A percentile compares a stretch with the other conserved stretches of the same genome.
phyloP scores from a whole-genome alignment of 1,284 basidiomycete genomes.

The Boletellus sp. region DNA sequence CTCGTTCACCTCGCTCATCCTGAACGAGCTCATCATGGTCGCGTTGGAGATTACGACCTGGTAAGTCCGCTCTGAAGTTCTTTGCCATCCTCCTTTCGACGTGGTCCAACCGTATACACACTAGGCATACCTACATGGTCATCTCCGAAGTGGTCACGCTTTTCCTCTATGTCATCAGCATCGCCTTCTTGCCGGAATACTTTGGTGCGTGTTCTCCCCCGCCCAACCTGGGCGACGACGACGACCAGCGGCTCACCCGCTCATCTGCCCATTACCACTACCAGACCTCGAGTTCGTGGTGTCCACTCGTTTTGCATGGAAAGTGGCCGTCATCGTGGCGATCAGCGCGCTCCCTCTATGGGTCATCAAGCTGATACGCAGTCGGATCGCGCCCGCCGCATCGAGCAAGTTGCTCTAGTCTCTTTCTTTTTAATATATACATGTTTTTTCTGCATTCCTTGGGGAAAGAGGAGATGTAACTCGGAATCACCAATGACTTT shows the following conservation, averaged over 20 bases:
- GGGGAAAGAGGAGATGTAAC: too few species aligned
- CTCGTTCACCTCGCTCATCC: conserved; percentile 92
- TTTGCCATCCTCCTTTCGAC: not conserved
- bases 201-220: conserved; percentile 69
- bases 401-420: conserved; percentile 84
- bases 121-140: conserved; percentile 95
- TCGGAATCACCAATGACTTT: not conserved
- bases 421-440: not conserved
- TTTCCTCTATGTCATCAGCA: conserved; percentile 86
- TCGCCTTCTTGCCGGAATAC: conserved; percentile 93
- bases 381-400: conserved; percentile 86
- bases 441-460: not conserved
- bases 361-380: conserved; percentile 84
- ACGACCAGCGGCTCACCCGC: not conserved
- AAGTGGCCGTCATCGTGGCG: conserved; percentile 91
- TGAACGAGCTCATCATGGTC: conserved; percentile 99
- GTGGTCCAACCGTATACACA: not conserved
- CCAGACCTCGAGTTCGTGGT: conserved; percentile 91
- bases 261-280: not conserved
- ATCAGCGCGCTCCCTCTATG: conserved; percentile 91
- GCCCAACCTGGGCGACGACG: not conserved
- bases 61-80: conserved; percentile 37
- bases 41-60: conserved; percentile 96
- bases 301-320: conserved; percentile 88
- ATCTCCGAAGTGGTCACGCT: conserved; percentile 89